Conservation (phyloP, 257 asterid genomes). For the Gentiana straminea region DNA sequence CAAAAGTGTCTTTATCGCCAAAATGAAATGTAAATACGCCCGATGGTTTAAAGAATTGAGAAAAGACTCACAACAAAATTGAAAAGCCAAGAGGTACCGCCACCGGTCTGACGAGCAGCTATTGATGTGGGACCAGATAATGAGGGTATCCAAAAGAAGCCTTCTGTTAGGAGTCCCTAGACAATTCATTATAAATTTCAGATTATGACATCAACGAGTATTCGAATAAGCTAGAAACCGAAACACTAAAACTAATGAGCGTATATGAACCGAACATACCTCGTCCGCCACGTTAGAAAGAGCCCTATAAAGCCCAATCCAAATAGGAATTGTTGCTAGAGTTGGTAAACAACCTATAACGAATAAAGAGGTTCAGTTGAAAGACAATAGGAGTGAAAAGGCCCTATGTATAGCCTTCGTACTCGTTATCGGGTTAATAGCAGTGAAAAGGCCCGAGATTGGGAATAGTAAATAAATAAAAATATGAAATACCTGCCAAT, state of each 20-base stretch:
- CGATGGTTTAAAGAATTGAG: no score
- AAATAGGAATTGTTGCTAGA: slow-evolving; percentile 94
- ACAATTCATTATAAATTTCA: slow-evolving; percentile 2
- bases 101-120: slow-evolving; percentile 84
- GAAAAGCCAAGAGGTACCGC: slow-evolving; percentile 96
- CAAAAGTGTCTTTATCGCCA: no score
- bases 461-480: slow-evolving; percentile 1
- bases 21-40: no score
- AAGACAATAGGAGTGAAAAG: no score
- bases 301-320: slow-evolving; percentile 99
- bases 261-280: slow-evolving; percentile 32
- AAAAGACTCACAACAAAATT: slow-evolving; percentile 66
- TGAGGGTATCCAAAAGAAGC: slow-evolving; percentile 99
- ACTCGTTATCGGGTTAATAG: no score
- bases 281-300: slow-evolving; percentile 96
- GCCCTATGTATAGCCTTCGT: no score
- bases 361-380: slow-evolving; percentile 2
- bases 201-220: neutral
- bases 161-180: slow-evolving; percentile 93
- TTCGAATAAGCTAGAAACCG: neutral
- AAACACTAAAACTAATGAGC: neutral
- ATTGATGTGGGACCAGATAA: slow-evolving; percentile 90
- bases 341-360: slow-evolving; percentile 92
- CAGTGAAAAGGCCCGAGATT: no score
- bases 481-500: slow-evolving; percentile 57